Evolutionary conservation across 2,329 filamentous ascomycete species (phyloP), one percentile per base, ranked within the genome.

Genomic region (Alternaria triticina): DNA sequence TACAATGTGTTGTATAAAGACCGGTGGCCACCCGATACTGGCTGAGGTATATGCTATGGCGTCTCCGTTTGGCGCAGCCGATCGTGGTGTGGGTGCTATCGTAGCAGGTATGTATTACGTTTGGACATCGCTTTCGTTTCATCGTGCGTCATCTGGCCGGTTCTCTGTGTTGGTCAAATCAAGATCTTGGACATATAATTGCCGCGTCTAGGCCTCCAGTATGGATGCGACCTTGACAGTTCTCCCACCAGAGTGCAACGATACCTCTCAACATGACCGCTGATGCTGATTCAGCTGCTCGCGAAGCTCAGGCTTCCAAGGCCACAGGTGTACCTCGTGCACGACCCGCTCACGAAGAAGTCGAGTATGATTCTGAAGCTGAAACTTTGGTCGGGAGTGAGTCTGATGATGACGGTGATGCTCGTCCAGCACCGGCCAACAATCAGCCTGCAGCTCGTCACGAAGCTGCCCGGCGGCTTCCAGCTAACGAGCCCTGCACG

Each of bases 361-460:
- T 55, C 44, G 22, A 59, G 51, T 33, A 45, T 66, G 17, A 52
- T 46, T 57, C 33, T 66, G 25, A 61, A 57, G 30, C 20, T 60
- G 40, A 54, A 17, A 49, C 44, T 66, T 15, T 61, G 54, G 54
- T 58, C 30, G 28, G 27, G 40, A n/a, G 15, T 61, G 43, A 58
- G 57, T 44, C n/a, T 66, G 25, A 62, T 59, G 45, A 40, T 45
- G 30, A 51, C 45, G n/a, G 15, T 62, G 9, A 33, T 55, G 17
- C 30, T 64, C n/a, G 25, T 47, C n/a, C 43, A 45, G 13, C 40
- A 27, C n/a, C 36, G 54, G 6, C 59, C 54, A 13, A 58, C 17
- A 15, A 25, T 62, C 25, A 50, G 36, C 27, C 15, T 62, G 12
- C 54, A 65, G 25, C 25, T 65, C 20, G 54, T n/a, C 8, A 33